Evolutionary conservation across 1,139 yeast genomes (phyloP).

Genomic region (Sugiyamaella neomexicana): DNA sequence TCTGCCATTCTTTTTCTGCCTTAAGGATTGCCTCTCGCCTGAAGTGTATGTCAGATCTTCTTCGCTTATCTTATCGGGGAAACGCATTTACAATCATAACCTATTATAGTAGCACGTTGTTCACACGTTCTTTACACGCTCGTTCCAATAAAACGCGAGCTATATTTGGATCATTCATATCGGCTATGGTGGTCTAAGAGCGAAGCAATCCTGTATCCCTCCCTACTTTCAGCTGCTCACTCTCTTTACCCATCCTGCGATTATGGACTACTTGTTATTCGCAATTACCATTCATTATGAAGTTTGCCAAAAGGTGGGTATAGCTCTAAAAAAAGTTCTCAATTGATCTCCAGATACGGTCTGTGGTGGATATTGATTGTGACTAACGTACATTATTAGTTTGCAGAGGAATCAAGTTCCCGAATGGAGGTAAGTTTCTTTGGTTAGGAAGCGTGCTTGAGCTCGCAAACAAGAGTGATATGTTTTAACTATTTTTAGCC

Average conservation of each 20-base stretch:
- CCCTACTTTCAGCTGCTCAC: background rate
- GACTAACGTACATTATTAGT: slow-evolving; percentile 32
- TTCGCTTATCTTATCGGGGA: background rate
- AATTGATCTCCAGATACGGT: background rate
- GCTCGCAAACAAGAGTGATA: background rate
- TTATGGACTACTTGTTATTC: background rate
- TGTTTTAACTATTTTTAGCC: slow-evolving; percentile 33
- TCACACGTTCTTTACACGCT: too few relatives aligned
- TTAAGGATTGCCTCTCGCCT: background rate
- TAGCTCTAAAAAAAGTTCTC: background rate
- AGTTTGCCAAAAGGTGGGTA: slow-evolving; percentile 72
- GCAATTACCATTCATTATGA: slow-evolving; percentile 48
- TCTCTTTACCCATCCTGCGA: background rate
- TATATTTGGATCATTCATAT: background rate
- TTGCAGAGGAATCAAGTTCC: slow-evolving; percentile 84
- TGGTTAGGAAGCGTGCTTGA: background rate
- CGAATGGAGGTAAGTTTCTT: slow-evolving; percentile 62
- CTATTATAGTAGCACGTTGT: background rate
- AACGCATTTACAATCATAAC: background rate
- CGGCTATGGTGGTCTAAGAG: background rate
- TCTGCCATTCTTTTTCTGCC: background rate
- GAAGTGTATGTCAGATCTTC: background rate
- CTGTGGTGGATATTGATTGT: slow-evolving; percentile 1
- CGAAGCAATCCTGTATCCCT: background rate
- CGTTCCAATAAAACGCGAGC: background rate